Base-by-base conservation (phyloP, 768 basidiomycete genomes). In the Tylopilus sp. region DNA sequence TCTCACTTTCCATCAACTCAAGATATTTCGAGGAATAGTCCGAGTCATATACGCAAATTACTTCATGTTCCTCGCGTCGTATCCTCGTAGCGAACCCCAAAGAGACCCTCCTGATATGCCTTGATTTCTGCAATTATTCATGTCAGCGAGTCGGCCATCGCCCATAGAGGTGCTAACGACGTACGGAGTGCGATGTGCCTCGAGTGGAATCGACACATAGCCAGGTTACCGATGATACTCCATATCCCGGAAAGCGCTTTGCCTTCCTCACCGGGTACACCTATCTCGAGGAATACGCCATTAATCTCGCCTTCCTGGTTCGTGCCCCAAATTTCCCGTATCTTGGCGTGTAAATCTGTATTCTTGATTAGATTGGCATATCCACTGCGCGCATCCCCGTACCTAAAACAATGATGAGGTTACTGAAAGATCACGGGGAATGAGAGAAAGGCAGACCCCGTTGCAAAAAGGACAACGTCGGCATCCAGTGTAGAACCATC, bases 201-300 rank as follows among this genome's bases (percentile, higher is more conserved):
- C 31, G 31, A 31, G 12, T 31, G 31, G 31, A 31, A 31, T 13
- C 31, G 31, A 31, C 31, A 79, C 55, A 81, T 55, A 0, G 81
- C 80, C 9, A 88, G 63, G 59, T 84, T 84, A 12, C 85, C 85
- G 67, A 82, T 72, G 74, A 81, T 79, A 53, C 67, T 75, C 81
- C 83, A 86, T 35, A 83, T 51, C 15, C 66, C 68, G 38, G 54
- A 54, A 9, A 63, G 26, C 28, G 43, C 48, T 11, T 58, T 40
- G 0, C 51, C 58, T 3, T 62, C 49, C 30, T 57, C 46, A 21
- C 41, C 13, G 1, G 52, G 70, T 18, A 78, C 60, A 22, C 82
- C 83, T 28, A 79, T 58, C 55, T 79, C 77, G 18, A 76, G 71
- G 71, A 71, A 82, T 21, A 48, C 10, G 3, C 55, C 50, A 3